Conservation (phyloP, 2,329 filamentous ascomycete genomes). For the Paraphoma chrysanthemicola region DNA sequence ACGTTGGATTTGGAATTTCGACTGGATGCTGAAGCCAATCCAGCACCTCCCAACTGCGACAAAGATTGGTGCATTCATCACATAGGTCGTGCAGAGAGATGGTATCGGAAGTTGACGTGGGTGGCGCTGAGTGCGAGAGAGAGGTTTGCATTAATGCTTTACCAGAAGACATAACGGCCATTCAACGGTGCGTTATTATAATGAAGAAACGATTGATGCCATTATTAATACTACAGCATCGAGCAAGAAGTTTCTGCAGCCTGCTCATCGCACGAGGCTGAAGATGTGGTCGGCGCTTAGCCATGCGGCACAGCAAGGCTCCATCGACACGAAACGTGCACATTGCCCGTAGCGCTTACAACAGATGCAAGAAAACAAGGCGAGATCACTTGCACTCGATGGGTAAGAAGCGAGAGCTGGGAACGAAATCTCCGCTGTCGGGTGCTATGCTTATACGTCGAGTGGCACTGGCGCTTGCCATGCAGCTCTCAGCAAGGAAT, state of each 20-base stretch:
- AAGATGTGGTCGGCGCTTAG: constrained; percentile 1
- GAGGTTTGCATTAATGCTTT: no score
- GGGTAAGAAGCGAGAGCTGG: no score
- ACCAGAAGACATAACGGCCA: no score
- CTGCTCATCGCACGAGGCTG: background rate
- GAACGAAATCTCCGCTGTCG: no score
- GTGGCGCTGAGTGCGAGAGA: background rate
- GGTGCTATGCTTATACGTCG: no score
- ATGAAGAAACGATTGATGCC: background rate
- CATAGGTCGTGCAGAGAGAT: background rate
- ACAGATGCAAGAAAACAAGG: background rate
- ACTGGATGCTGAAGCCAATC: background rate
- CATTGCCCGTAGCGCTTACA: background rate
- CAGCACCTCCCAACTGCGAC: background rate
- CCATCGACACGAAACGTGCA: background rate
- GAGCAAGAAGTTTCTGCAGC: background rate
- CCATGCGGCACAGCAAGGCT: background rate
- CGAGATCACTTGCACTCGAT: no score
- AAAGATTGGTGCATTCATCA: background rate
- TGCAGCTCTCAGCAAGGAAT: no score
- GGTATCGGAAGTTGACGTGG: background rate
- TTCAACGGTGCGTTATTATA: background rate
- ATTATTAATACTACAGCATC: background rate
- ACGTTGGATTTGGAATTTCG: background rate
- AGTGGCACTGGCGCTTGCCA: no score